Base-by-base conservation (phyloP, 2,329 filamentous ascomycete species). In the Claviceps fusiformis region DNA sequence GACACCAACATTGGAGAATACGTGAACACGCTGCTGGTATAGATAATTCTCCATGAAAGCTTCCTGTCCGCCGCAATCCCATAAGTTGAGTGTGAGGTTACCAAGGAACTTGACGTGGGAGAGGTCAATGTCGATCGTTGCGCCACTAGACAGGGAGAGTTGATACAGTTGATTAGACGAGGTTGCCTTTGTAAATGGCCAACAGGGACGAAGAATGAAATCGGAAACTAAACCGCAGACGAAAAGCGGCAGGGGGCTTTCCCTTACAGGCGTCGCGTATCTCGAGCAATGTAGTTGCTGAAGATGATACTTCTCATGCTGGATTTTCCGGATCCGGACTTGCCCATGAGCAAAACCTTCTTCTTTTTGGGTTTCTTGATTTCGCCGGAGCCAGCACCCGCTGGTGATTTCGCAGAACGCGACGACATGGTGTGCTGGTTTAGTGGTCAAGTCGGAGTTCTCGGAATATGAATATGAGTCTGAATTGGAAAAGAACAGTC, bases 261-360 rank as follows among this genome's bases (percentile, higher is more conserved):
- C 8, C 68, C 77, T 68, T 65, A 80, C 78, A 98, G 76, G 56
- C 93, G 78, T 44, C 93, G 81, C 7, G 95, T 95, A 70, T 98
- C 93, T 67, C 95, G 90, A 55, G 93, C 93, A 61, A 97, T 91
- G 69, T 96, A 97, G 72, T 97, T 97, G 76, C 89, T 95, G 73
- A 98, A 98, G 69, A 98, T 96, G 67, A 98, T 97, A 66, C 87
- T 93, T 60, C 93, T 82, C 93, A 98, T 98, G 55, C 90, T 96
- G 46, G 91, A 96, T 73, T 98, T 98, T 55, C 93, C 93, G 0
- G 92, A 95, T 54, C 93, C 93, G 59, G 89, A 95, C 75, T 96
- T 96, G 63, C 93, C 93, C 93, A 91, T 91, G 59, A 91, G 75
- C 52, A 91, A 76, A 53, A 91, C 87, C 78, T 91, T 91, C 75